These are phyloP conservation scores for Pseudogymnoascus sp. DNA, from an alignment of 2,329 filamentous ascomycete species.

Conservation along the genomic window DNA sequence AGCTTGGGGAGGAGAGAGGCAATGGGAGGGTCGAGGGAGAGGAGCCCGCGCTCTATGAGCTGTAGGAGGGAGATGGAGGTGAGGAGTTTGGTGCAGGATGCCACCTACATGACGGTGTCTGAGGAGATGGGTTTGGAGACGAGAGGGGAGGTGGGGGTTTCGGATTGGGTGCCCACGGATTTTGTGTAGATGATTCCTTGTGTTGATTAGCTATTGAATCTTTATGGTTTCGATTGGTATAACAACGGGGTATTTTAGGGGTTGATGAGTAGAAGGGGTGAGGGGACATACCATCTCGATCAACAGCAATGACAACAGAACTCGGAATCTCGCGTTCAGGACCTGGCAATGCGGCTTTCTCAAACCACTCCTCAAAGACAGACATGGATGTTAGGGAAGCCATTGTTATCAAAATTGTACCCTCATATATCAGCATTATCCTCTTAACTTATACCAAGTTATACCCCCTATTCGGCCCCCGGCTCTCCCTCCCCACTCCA, in stretches of 20 bases:
- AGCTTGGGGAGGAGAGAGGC: conserved; percentile 80
- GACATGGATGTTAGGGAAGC: background rate
- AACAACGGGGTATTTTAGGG: background rate
- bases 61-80: background rate
- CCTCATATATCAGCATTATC: background rate
- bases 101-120: background rate
- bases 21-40: conserved; percentile 37
- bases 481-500: background rate
- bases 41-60: background rate
- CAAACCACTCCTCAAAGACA: background rate
- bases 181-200: background rate
- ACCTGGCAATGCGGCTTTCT: background rate
- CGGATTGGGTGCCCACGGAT: background rate
- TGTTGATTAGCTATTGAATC: background rate
- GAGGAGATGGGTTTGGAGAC: background rate
- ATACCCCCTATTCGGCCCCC: background rate
- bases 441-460: background rate
- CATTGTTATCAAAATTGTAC: background rate
- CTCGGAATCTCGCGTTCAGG: background rate
- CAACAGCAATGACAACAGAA: background rate
- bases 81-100: background rate
- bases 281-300: background rate
- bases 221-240: background rate
- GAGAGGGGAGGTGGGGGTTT: background rate
- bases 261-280: background rate